Evolutionary conservation across 345 rosid genomes (phyloP), one percentile per base, ranked within the genome.

Genomic region (Theobroma cacao): DNA sequence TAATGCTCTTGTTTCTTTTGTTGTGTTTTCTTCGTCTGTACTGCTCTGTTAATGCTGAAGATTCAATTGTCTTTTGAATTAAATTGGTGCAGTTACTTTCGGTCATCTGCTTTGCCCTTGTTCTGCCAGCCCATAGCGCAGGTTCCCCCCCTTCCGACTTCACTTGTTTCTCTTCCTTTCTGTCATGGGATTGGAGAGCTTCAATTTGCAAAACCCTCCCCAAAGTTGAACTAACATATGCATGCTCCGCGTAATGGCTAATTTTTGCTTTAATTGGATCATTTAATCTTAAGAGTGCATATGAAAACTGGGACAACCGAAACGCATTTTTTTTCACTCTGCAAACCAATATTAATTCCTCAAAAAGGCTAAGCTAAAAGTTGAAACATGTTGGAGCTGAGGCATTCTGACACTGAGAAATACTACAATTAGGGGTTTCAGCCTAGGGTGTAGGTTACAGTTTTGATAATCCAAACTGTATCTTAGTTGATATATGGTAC

Each of bases 1-100:
- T 83, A 87, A 90, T 89, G 96, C 89, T 89, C 87, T 87, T 83
- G 77, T 83, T 87, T 84, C 83, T 84, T 79, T 73, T 84, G 84
- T 82, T 84, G 76, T 80, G 56, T 69, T 76, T 53, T 71, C 40
- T 71, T 76, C 80, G 68, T 61, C 60, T 82, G 80, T 80, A 47
- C 82, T 53, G 43, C 45, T 62, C 72, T 82, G 77, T 68, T 73
- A 11, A 72, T 40, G 62, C 71, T 82, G n/a, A 45, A 69, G 77
- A 56, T 71, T 40, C 55, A 77, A 38, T 24, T 34, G 62, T 53
- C 80, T 41, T 36, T 84, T 79, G 78, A 75, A 80, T 71, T 84
- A 75, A 63, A 78, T 82, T 81, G 58, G 72, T 76, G 40, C 34
- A 79, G 85, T 73, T 63, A 77, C 85, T 79, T 53, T 33, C 77